Conservation (phyloP, 176 grass and related monocot species). For the Luzula sylvatica region DNA sequence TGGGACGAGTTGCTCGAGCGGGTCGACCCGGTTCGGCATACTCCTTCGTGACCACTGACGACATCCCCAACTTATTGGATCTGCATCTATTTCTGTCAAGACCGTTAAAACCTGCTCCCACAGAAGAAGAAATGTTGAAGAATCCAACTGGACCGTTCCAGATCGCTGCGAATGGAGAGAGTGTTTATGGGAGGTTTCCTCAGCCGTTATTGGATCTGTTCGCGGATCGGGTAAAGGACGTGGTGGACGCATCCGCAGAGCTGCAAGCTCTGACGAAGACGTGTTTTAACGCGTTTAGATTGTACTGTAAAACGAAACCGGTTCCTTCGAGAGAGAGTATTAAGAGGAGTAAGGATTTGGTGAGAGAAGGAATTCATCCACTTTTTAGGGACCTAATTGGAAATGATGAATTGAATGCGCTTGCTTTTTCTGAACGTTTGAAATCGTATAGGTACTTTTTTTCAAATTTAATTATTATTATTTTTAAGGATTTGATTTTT, state of each 20-base stretch:
- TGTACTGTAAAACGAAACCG: conserved; percentile 71
- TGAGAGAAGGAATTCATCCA: conserved; percentile 75
- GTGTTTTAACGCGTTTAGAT: conserved; percentile 73
- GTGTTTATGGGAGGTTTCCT: conserved; percentile 79
- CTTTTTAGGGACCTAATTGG: conserved; percentile 59
- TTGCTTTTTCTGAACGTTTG: conserved; percentile 73
- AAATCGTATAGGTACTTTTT: conserved; percentile 57
- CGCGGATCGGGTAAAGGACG: conserved; percentile 73
- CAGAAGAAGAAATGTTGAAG: conserved; percentile 75
- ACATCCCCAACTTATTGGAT: conserved; percentile 69
- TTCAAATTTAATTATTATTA: neutral
- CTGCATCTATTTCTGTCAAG: conserved; percentile 93
- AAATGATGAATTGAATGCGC: conserved; percentile 71
- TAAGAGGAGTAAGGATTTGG: conserved; percentile 68
- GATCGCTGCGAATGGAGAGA: conserved; percentile 68
- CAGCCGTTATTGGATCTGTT: conserved; percentile 75
- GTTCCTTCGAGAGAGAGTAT: conserved; percentile 77
- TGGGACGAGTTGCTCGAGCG: conserved; percentile 70
- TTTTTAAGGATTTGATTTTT: conserved; percentile 16
- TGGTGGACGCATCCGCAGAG: conserved; percentile 49
- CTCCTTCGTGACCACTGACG: conserved; percentile 88
- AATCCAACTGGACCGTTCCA: conserved; percentile 45
- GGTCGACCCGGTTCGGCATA: conserved; percentile 84
- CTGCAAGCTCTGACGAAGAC: conserved; percentile 54
- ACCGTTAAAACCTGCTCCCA: conserved; percentile 75